Evolutionary conservation across 169 alveolate species (phyloP), one percentile per base, ranked within the genome.

Genomic region (Miamiensis avidus): DNA sequence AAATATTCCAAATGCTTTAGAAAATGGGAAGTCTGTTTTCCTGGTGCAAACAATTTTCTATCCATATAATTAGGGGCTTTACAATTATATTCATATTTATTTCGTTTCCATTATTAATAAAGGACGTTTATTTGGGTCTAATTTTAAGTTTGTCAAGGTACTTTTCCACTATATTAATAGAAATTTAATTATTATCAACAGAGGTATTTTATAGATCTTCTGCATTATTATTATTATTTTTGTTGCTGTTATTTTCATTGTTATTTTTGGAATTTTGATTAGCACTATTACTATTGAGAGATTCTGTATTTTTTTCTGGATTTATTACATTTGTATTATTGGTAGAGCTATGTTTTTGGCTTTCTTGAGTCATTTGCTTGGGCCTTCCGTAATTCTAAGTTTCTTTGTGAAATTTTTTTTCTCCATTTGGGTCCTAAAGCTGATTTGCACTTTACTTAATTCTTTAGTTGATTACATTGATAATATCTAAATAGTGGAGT

Each of bases 41-140:
- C 34, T 64, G 29, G 26, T 79, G n/a, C 65, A 79, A 64, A 1
- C 76, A 79, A 64, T 79, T 79, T 29, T 79, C 84, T 28, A 79
- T 30, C 84, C 84, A 79, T n/a, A 79, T 29, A 0, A 79, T 79
- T 0, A 79, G 77, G 29, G 84, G 84, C 65, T 79, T 79, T 79
- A 79, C 16, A 27, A 79, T 28, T 29, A 49, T 34, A 29, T 79
- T 32, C 29, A 79, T 49, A 29, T 79, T 79, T 0, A 79, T 64
- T 79, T 76, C 27, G 29, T 79, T 28, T 49, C 20, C 27, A 34
- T 34, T 0, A 79, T 72, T 6, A 29, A 28, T 0, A 79, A 64
- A 49, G 49, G 31, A 49, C 26, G 20, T 30, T 64, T 0, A 16
- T 79, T 27, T 29, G 20, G 34, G 31, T 64, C 64, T n/a, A 79